phyloP scores from a whole-genome alignment of 2,329 filamentous ascomycete species.

The Raffaelea albimanens region DNA sequence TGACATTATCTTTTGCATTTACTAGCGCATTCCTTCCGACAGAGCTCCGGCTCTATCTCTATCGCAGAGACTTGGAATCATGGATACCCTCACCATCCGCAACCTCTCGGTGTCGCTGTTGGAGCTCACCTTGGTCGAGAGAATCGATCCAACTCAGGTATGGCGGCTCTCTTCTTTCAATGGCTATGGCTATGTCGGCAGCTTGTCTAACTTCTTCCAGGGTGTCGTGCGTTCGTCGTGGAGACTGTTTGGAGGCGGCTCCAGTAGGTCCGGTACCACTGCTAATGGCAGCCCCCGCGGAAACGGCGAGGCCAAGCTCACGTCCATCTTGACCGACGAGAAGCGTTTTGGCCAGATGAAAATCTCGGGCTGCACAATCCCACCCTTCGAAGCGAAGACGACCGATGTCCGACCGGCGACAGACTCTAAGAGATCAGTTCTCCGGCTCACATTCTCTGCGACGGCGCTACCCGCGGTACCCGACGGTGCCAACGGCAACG shows the following conservation, averaged over 20 bases:
- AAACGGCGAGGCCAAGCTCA: background rate
- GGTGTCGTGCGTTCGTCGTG: slow-evolving; percentile 2
- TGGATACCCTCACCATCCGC: slow-evolving; percentile 60
- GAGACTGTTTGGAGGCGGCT: background rate
- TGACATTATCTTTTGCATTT: too few relatives aligned
- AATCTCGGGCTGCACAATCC: background rate
- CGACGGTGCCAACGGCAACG: background rate
- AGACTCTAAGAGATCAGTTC: slow-evolving; percentile 50
- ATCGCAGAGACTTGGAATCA: slow-evolving; percentile 14
- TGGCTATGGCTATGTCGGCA: slow-evolving; percentile 28
- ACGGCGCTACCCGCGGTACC: slow-evolving; percentile 32
- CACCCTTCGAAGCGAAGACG: background rate
- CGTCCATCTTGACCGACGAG: too few relatives aligned
- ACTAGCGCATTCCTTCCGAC: too few relatives aligned
- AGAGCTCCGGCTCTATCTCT: background rate
- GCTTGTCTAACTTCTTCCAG: slow-evolving; percentile 32
- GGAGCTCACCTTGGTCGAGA: slow-evolving; percentile 62
- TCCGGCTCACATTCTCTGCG: slow-evolving; percentile 65
- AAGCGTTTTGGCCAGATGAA: background rate
- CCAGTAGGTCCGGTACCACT: too few relatives aligned
- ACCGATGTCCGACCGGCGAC: slow-evolving; percentile 14
- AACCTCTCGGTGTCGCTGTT: slow-evolving; percentile 72
- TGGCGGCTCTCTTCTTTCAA: slow-evolving; percentile 20
- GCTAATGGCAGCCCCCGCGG: background rate
- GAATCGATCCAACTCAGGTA: slow-evolving; percentile 43